phyloP scores from a whole-genome alignment of 805 yeast species.

The Wickerhamiella vanderwaltii region DNA sequence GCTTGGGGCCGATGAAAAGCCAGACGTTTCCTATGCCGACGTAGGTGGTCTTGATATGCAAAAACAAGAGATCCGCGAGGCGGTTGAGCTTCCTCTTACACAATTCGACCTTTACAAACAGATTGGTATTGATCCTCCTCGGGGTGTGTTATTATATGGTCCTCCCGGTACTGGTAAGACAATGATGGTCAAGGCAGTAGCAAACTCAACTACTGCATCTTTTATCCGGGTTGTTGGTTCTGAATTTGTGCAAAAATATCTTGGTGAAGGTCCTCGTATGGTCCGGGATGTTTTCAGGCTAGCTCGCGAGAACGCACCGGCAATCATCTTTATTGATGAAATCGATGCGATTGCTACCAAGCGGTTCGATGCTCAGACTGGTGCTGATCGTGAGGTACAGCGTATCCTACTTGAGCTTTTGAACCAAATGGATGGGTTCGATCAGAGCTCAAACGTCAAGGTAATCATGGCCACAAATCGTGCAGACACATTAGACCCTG shows the following conservation, averaged over 20 bases:
- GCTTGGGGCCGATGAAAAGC: slow-evolving; percentile 88
- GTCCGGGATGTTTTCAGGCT: slow-evolving; percentile 95
- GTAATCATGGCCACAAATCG: slow-evolving; percentile 99
- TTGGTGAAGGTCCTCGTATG: slow-evolving; percentile 99
- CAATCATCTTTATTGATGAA: slow-evolving; percentile 95
- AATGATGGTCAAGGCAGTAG: slow-evolving; percentile 97
- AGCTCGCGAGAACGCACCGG: slow-evolving; percentile 95
- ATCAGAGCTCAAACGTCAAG: slow-evolving; percentile 87
- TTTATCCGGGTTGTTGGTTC: slow-evolving; percentile 96
- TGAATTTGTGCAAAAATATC: slow-evolving; percentile 93
- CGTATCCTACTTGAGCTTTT: slow-evolving; percentile 89
- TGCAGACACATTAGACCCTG: slow-evolving; percentile 99
- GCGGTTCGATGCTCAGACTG: slow-evolving; percentile 98
- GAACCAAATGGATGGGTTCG: slow-evolving; percentile 99
- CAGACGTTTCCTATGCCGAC: slow-evolving; percentile 92
- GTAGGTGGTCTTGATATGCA: slow-evolving; percentile 99
- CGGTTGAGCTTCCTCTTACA: slow-evolving; percentile 90
- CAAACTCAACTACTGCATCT: slow-evolving; percentile 89
- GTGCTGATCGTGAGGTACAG: slow-evolving; percentile 99
- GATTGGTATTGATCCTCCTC: slow-evolving; percentile 97
- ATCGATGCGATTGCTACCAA: slow-evolving; percentile 98
- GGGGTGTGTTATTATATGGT: slow-evolving; percentile 95
- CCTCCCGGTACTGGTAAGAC: slow-evolving; percentile 99
- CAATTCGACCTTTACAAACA: slow-evolving; percentile 94
- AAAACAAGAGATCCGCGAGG: slow-evolving; percentile 97